A percentile compares a stretch with the other conserved stretches of the same genome.
Conservation (phyloP, 257 asterid species). For the Osmanthus fragrans region DNA sequence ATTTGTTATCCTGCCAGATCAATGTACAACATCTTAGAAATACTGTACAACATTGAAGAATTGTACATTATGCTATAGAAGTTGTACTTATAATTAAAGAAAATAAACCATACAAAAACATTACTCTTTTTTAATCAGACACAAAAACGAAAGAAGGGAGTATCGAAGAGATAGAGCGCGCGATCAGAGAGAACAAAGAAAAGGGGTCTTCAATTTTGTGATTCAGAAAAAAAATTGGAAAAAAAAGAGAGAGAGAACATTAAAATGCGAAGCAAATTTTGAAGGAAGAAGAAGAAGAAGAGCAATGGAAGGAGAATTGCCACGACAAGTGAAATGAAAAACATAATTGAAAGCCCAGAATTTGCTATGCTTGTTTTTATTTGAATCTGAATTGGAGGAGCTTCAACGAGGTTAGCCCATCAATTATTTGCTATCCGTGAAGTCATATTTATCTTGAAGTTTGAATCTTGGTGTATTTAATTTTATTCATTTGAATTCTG, state of each 20-base stretch:
- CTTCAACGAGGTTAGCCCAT: conserved; percentile 55
- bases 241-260: conserved; percentile 8
- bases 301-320: conserved; percentile 42
- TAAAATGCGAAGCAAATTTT: conserved; percentile 46
- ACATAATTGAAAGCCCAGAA: conserved; percentile 28
- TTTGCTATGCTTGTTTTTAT: conserved; percentile 31
- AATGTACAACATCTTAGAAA: conserved; percentile 13
- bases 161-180: conserved; percentile 34
- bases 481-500: conserved; percentile 36
- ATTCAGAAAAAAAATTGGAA: conserved; percentile 28
- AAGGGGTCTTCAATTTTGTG: conserved; percentile 49
- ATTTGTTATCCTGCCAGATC: conserved; percentile 37
- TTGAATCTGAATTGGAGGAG: conserved; percentile 43
- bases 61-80: conserved; percentile 30
- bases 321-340: conserved; percentile 33
- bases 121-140: conserved; percentile 34
- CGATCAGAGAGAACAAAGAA: conserved; percentile 44
- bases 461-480: conserved; percentile 37
- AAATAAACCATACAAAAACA: conserved; percentile 27
- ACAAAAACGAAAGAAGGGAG: conserved; percentile 30
- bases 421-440: conserved; percentile 24
- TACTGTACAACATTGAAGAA: conserved; percentile 26
- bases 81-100: conserved; percentile 30
- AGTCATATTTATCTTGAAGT: conserved; percentile 34
- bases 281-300: conserved; percentile 29